Evolutionary conservation across 257 asterid species (phyloP), one percentile per base, ranked within the genome.

Genomic region (Pogostemon cablin): DNA sequence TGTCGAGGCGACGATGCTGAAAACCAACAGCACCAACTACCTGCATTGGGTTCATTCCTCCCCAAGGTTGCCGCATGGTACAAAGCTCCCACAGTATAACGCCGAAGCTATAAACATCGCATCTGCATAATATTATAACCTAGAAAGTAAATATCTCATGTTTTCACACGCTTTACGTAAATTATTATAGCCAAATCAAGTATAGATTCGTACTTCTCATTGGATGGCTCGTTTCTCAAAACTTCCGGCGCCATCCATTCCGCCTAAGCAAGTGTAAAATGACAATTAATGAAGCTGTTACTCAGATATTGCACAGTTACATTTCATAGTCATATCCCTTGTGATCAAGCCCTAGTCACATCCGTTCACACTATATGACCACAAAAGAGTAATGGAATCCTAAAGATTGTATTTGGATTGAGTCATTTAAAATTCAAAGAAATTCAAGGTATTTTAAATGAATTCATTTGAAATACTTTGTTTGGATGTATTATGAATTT

Each of bases 191-290:
- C 38, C 37, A 47, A 62, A 50, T 65, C 48, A 68, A 65, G 62
- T 43, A 68, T 49, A 42, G 32, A 48, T 61, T 62, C 93, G 55
- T 89, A 95, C 99, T 95, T 95, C 75, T 95, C 99, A 40, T 95
- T 85, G 20, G 98, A 95, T 65, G 96, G 99, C 75, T 95, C 99
- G 57, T 95, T 95, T 85, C 99, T 80, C 80, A 95, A 86, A 72
- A 95, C 99, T 87, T 95, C 99, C 12, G 99, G 99, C 59, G 99
- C 99, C 99, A 95, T 95, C 99, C 99, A 95, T 84, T 95, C 99
- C 50, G 99, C 99, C 99, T 95, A 90, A 77, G 61, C 80, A 71
- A 74, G 62, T 57, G 68, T 17, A 78, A 77, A 52, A 80, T 61
- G 53, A 71, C 76, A 76, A 52, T 79, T 61, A 76, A 69, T 7